Evolutionary conservation across 495 filamentous ascomycete genomes (phyloP).

Genomic region (Aspergillus panamensis): DNA sequence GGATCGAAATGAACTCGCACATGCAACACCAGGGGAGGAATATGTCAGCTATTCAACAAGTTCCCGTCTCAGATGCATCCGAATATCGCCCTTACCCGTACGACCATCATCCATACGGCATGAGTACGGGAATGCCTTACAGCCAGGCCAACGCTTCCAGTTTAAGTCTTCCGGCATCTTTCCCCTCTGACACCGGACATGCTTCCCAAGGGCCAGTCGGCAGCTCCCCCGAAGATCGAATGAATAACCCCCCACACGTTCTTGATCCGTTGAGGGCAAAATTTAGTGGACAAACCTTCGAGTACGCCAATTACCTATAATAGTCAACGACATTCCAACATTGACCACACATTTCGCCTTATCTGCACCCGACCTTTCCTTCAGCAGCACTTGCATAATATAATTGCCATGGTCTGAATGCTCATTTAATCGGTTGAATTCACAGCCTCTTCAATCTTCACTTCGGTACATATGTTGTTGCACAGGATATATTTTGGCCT

Average conservation of each 20-base stretch:
- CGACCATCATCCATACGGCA: slow-evolving; percentile 29
- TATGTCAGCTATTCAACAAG: slow-evolving; percentile 30
- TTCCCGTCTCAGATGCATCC: slow-evolving; percentile 34
- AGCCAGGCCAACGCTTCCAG: slow-evolving; percentile 38
- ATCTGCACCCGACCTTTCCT: slow-evolving; percentile 8
- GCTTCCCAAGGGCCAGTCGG: slow-evolving; percentile 20
- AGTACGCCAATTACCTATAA: slow-evolving; percentile 38
- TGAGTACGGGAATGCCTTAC: slow-evolving; percentile 31
- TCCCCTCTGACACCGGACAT: slow-evolving; percentile 28
- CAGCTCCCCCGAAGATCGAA: slow-evolving; percentile 25
- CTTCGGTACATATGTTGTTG: slow-evolving; percentile 12
- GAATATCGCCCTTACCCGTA: slow-evolving; percentile 40
- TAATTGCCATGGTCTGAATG: not conserved
- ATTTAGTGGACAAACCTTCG: slow-evolving; percentile 32
- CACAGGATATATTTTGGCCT: slow-evolving; percentile 3
- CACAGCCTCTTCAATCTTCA: not conserved
- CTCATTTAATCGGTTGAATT: slow-evolving; percentile 13
- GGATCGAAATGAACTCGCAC: slow-evolving; percentile 33
- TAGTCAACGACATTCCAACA: slow-evolving; percentile 16
- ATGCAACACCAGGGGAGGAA: slow-evolving; percentile 30
- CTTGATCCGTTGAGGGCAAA: slow-evolving; percentile 33
- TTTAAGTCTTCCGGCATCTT: slow-evolving; percentile 37
- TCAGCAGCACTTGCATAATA: slow-evolving; percentile 6
- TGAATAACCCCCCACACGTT: slow-evolving; percentile 25
- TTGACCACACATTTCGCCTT: not conserved